A percentile compares a stretch with the other conserved stretches of the same genome.
These are phyloP conservation scores for Colletotrichum lentis DNA, from an alignment of 2,329 filamentous ascomycete genomes.

Conservation along the genomic window DNA sequence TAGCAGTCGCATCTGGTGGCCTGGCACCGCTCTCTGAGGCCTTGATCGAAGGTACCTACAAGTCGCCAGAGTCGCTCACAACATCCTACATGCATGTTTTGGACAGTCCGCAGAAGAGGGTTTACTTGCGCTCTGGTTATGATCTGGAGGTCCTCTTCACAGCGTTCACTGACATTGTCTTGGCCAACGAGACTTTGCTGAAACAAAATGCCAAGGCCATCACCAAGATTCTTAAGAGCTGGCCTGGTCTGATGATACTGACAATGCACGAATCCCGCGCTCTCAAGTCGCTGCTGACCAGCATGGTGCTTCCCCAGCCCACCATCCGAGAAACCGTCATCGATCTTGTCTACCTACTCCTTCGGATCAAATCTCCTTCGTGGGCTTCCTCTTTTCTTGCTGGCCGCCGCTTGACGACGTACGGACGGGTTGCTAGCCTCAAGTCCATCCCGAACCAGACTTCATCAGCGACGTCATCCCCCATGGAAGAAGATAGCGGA, in stretches of 20 bases:
- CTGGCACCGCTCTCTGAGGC: constrained; percentile 90
- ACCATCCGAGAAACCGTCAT: constrained; percentile 77
- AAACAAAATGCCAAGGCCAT: constrained; percentile 94
- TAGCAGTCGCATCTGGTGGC: constrained; percentile 84
- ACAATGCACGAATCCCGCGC: constrained; percentile 89
- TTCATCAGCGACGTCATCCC: constrained; percentile 47
- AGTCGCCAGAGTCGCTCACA: constrained; percentile 88
- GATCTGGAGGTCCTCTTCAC: constrained; percentile 91
- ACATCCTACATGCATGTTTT: constrained; percentile 89
- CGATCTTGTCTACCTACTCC: constrained; percentile 79
- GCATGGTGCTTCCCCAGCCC: constrained; percentile 65
- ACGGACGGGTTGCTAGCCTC: constrained; percentile 89
- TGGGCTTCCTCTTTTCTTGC: constrained; percentile 98
- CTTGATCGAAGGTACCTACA: constrained; percentile 88
- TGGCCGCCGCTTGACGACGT: constrained; percentile 90
- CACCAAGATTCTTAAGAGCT: constrained; percentile 87
- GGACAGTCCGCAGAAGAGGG: constrained; percentile 81
- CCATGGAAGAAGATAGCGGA: constrained; percentile 70
- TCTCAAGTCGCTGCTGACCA: constrained; percentile 77
- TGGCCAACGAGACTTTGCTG: constrained; percentile 67
- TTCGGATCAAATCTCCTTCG: constrained; percentile 90
- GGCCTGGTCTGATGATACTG: constrained; percentile 89
- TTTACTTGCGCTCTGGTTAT: constrained; percentile 85
- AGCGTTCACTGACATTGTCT: constrained; percentile 85
- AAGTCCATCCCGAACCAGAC: constrained; percentile 65